phyloP scores from a whole-genome alignment of 192 early-diverging fungal genomes.

The Kappamyces sp. region DNA sequence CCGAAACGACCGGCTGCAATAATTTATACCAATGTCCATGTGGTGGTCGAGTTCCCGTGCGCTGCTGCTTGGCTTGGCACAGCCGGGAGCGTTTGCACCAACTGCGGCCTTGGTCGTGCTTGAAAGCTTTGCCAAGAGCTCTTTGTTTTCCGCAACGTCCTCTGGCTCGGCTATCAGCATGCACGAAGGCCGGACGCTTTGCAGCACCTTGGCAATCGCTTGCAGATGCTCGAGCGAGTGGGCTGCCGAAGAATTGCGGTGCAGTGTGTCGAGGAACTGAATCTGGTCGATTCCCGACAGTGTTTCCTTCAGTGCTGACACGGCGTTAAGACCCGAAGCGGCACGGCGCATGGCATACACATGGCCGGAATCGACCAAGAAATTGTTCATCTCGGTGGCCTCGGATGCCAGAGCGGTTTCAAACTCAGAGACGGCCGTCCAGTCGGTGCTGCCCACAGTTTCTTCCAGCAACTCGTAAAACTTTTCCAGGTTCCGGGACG shows the following conservation, averaged over 20 bases:
- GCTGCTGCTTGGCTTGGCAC: too few species aligned
- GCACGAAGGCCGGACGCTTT: too few species aligned
- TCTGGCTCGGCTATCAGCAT: too few species aligned
- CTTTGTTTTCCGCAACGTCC: too few species aligned
- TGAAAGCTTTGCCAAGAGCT: too few species aligned
- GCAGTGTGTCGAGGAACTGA: slow-evolving; percentile 70
- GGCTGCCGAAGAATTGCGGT: slow-evolving; percentile 51
- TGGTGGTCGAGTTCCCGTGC: neutral
- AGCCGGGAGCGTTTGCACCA: neutral
- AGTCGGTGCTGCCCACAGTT: slow-evolving; percentile 51
- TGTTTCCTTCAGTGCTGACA: slow-evolving; percentile 47
- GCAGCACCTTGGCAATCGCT: neutral
- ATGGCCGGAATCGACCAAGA: slow-evolving; percentile 78
- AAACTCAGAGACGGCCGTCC: slow-evolving; percentile 56
- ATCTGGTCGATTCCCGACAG: slow-evolving; percentile 64
- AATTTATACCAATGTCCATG: slow-evolving; percentile 55
- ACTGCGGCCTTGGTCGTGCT: too few species aligned
- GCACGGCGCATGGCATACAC: slow-evolving; percentile 59
- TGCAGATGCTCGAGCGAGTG: neutral
- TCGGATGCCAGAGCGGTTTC: slow-evolving; percentile 65
- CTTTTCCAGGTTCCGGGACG: slow-evolving; percentile 1
- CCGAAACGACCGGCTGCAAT: slow-evolving; percentile 62
- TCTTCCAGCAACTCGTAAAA: neutral
- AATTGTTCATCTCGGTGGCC: slow-evolving; percentile 69
- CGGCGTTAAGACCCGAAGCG: slow-evolving; percentile 48